Evolutionary conservation across 805 yeast species (phyloP).

Genomic region (Wickerhamiella brachini): DNA sequence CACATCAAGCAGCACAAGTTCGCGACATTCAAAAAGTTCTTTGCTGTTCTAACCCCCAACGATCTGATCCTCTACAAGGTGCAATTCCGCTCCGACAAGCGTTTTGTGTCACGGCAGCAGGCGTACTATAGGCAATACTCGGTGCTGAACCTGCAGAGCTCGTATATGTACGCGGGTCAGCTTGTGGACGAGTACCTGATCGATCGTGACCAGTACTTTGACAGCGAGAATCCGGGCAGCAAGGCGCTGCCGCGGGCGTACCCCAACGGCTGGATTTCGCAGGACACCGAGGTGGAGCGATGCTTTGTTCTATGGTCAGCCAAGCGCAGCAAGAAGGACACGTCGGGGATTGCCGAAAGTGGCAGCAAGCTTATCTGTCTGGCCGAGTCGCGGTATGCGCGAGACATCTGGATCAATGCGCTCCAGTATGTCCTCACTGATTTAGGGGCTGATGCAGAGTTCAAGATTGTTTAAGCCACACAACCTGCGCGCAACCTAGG

Average conservation of each 20-base stretch:
- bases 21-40: conserved; percentile 46
- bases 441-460: conserved; percentile 4
- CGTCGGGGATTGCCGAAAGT: conserved; percentile 42
- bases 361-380: conserved; percentile 62
- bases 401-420: conserved; percentile 65
- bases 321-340: conserved; percentile 24
- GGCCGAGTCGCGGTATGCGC: conserved; percentile 68
- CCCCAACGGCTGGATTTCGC: conserved; percentile 71
- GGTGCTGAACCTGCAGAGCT: conserved; percentile 47
- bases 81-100: conserved; percentile 32
- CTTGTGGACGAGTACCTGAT: conserved; percentile 45
- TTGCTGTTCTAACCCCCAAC: conserved; percentile 58
- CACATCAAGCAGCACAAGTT: conserved; percentile 61
- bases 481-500: no score
- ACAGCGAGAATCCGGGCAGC: conserved; percentile 38
- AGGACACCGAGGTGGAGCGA: conserved; percentile 61
- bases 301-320: conserved; percentile 83
- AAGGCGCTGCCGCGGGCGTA: conserved; percentile 57
- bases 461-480: neutral
- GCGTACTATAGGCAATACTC: conserved; percentile 39
- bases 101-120: conserved; percentile 27
- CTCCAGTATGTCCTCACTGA: conserved; percentile 23
- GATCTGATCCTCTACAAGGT: conserved; percentile 44
- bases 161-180: conserved; percentile 67
- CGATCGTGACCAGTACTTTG: conserved; percentile 31